Evolutionary conservation across 2,329 filamentous ascomycete species (phyloP), one percentile per base, ranked within the genome.

Genomic region (Grosmannia clavigera): DNA sequence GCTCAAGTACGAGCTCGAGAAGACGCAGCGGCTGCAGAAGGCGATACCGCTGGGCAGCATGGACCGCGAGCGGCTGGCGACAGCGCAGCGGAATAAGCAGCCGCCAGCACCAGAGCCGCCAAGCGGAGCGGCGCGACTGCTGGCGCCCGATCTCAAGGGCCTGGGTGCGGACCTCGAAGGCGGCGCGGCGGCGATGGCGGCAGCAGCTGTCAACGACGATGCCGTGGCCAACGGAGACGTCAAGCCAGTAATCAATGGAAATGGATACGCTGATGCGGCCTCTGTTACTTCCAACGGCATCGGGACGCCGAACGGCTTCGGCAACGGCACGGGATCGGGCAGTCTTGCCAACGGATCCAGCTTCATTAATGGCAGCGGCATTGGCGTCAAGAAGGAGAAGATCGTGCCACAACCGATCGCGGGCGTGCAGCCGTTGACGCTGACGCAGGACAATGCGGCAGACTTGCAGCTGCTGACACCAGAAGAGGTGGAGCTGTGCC

Each of bases 1-100:
- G 35, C 90, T 96, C 70, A 95, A 92, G 70, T 99, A 94, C 69
- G 94, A 99, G 72, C 78, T 83, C 22, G 94, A 97, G 64, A 99
- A 97, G 74, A 79, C 86, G 40, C 75, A 82, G 60, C 82, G 94
- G 14, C 82, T 86, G 58, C 87, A 92, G 66, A 85, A 84, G 65
- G 70, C 80, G 6, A 77, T 82, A 27, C 87, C 89, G 0, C 84
- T 92, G 73, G 88, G 88, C 0, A 88, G 87, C 7, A 90, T 95
- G 76, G 91, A 96, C 68, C 83, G 91, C n/a, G 84, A 86, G 66
- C 78, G 83, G 1, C 80, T 95, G 65, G 88, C 89, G 9, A 84
- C 84, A 33, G 81, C 81, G 6, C 86, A 89, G 66, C 82, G 88
- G 29, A 82, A 78, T 33, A 86, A 83, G 74, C 88, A 86, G 66